These are phyloP conservation scores for Diddensiella transvaalensis DNA, from an alignment of 805 yeast species.

Conservation along the genomic window DNA sequence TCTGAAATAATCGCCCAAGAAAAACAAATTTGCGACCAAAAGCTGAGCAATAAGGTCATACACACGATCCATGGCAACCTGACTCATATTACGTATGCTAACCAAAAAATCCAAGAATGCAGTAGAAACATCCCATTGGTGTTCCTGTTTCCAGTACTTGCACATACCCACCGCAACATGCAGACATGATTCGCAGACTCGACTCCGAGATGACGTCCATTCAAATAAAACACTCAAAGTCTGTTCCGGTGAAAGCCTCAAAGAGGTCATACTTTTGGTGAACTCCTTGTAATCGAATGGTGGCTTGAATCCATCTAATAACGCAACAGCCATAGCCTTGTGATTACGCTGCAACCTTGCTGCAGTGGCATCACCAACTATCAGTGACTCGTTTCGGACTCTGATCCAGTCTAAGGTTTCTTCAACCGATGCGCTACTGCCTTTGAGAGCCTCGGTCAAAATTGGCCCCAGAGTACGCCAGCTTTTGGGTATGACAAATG, in stretches of 20 bases:
- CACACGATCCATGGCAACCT: constrained; percentile 17
- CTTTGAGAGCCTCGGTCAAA: constrained; percentile 26
- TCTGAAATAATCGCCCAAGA: constrained; percentile 67
- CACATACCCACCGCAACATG: constrained; percentile 23
- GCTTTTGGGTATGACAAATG: constrained; percentile 33
- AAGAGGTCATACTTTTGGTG: constrained; percentile 12
- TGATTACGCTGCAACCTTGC: constrained; percentile 21
- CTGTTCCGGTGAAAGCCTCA: constrained; percentile 14
- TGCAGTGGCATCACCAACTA: constrained; percentile 22
- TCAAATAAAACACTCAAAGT: constrained; percentile 24
- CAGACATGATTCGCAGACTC: constrained; percentile 22
- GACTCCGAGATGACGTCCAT: constrained; percentile 27
- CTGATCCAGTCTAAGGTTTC: constrained; percentile 18
- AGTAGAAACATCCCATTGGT: constrained; percentile 26
- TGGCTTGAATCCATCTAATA: constrained; percentile 30
- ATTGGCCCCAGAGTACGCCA: constrained; percentile 30
- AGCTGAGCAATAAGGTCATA: constrained; percentile 51
- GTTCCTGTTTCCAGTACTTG: constrained; percentile 18
- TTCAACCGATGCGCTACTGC: constrained; percentile 13
- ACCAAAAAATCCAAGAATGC: constrained; percentile 27
- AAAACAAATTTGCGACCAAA: constrained; percentile 45
- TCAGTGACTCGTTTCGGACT: constrained; percentile 25
- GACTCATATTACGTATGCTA: constrained; percentile 7
- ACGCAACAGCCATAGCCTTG: constrained; percentile 21
- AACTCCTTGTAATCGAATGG: constrained; percentile 26